phyloP scores from a whole-genome alignment of 805 yeast species.

The Kodamaea restingae region DNA sequence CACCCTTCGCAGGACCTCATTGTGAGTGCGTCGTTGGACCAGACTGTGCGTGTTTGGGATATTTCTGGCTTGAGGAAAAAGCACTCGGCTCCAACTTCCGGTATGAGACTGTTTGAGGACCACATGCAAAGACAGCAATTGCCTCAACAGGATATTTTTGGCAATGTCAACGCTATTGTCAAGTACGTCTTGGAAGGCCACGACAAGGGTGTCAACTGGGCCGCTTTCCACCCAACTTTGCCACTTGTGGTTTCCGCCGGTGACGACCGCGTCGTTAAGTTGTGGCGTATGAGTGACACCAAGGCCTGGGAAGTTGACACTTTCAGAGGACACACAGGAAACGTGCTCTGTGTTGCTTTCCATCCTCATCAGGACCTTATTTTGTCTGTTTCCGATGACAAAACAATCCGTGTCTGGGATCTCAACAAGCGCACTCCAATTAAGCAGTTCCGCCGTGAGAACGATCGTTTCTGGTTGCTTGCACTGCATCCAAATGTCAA shows the following conservation, averaged over 20 bases:
- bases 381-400: constrained; percentile 92
- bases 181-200: constrained; percentile 97
- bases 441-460: constrained; percentile 89
- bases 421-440: constrained; percentile 89
- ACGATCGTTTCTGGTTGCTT: constrained; percentile 91
- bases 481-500: constrained; percentile 87
- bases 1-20: constrained; percentile 93
- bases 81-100: constrained; percentile 73
- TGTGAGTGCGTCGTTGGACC: constrained; percentile 94
- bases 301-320: constrained; percentile 99
- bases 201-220: constrained; percentile 98
- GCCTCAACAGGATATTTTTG: constrained; percentile 90
- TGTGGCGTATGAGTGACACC: constrained; percentile 97
- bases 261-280: constrained; percentile 90
- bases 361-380: constrained; percentile 92
- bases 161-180: constrained; percentile 89
- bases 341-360: constrained; percentile 83
- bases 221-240: constrained; percentile 93
- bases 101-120: constrained; percentile 52
- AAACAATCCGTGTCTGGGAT: constrained; percentile 96
- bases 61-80: constrained; percentile 90
- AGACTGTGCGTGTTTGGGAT: constrained; percentile 99
- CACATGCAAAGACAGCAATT: constrained; percentile 61
- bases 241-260: constrained; percentile 94
- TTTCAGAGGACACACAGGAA: constrained; percentile 95